Conservation (phyloP, 768 basidiomycete species). For the Panaeolus papilionaceus region DNA sequence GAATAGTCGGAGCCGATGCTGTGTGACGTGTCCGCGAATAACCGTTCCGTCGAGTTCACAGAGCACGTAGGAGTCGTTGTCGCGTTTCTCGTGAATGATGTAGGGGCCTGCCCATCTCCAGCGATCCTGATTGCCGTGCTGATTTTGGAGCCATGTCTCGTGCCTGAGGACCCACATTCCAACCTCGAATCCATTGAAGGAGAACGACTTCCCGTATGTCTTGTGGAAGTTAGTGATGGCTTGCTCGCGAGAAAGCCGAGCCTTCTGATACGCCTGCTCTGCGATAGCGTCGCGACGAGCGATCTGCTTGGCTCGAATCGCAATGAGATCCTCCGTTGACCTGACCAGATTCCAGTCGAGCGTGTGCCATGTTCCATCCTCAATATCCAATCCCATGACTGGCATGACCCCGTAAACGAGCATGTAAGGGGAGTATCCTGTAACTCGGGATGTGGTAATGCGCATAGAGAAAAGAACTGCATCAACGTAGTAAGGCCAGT, state of each 20-base stretch:
- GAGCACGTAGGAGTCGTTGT: slow-evolving; percentile 23
- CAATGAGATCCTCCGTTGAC: slow-evolving; percentile 22
- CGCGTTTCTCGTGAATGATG: slow-evolving; percentile 29
- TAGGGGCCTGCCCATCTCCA: slow-evolving; percentile 38
- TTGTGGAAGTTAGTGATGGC: slow-evolving; percentile 23
- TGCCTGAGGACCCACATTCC: slow-evolving; percentile 38
- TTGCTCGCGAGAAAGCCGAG: too few species aligned
- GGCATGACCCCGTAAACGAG: slow-evolving; percentile 37
- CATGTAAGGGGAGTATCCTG: slow-evolving; percentile 41
- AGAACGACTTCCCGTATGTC: slow-evolving; percentile 20
- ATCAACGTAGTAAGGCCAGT: slow-evolving; percentile 36
- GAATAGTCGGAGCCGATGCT: slow-evolving; percentile 25
- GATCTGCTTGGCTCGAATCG: slow-evolving; percentile 17
- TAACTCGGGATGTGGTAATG: slow-evolving; percentile 31
- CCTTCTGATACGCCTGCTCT: too few species aligned
- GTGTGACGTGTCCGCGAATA: slow-evolving; percentile 25
- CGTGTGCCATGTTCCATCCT: slow-evolving; percentile 22
- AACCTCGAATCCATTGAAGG: slow-evolving; percentile 26
- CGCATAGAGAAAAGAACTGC: slow-evolving; percentile 37
- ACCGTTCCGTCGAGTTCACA: slow-evolving; percentile 30
- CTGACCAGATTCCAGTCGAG: neutral
- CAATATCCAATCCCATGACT: slow-evolving; percentile 22
- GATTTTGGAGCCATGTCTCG: slow-evolving; percentile 36
- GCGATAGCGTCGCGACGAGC: neutral
- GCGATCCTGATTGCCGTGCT: slow-evolving; percentile 35